Evolutionary conservation across 1,284 basidiomycete species (phyloP).

Genomic region (Leccinum fallax): DNA sequence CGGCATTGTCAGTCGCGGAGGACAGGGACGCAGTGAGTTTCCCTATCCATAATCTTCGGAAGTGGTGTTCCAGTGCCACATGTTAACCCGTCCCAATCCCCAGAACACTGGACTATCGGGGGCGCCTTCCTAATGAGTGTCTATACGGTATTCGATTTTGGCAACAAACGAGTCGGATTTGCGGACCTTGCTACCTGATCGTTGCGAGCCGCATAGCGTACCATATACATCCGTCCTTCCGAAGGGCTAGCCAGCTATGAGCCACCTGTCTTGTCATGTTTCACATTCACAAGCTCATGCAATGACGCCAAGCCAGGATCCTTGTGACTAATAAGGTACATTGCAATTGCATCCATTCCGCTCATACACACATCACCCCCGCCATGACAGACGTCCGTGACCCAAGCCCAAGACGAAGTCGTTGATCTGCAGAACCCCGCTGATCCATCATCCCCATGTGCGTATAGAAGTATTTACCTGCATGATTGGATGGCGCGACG

Average conservation of each 20-base stretch:
- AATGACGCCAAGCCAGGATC: not conserved
- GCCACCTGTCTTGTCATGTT: not conserved
- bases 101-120: too few species aligned
- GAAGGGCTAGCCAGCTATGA: not conserved
- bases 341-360: not conserved
- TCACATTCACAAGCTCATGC: too few species aligned
- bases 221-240: not conserved
- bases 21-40: not conserved
- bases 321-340: not conserved
- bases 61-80: not conserved
- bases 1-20: not conserved
- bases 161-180: too few species aligned
- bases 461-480: slow-evolving; percentile 30
- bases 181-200: too few species aligned
- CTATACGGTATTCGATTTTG: too few species aligned
- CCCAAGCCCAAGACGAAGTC: slow-evolving; percentile 15
- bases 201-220: not conserved
- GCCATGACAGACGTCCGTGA: slow-evolving; percentile 27
- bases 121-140: too few species aligned
- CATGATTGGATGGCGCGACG: slow-evolving; percentile 28
- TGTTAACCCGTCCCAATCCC: not conserved
- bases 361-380: slow-evolving; percentile 28
- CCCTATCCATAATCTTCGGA: too few species aligned
- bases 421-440: slow-evolving; percentile 7
- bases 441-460: slow-evolving; percentile 34